Evolutionary conservation across 2,329 filamentous ascomycete genomes (phyloP).

Genomic region (Xylaria sp.): DNA sequence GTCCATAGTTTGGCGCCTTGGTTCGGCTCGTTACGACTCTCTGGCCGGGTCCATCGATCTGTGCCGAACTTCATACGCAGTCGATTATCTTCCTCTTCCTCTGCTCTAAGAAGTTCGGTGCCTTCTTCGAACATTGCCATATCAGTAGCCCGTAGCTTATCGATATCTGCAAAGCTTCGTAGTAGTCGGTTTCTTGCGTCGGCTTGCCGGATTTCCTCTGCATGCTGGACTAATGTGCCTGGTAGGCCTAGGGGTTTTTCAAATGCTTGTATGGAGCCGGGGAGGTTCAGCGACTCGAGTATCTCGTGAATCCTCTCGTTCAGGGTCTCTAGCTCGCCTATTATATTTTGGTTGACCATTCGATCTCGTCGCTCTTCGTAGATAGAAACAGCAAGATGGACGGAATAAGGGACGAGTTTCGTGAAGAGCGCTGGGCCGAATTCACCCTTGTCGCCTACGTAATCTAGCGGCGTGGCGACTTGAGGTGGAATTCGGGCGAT

Average conservation of each 20-base stretch:
- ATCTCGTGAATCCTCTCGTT: conserved; percentile 83
- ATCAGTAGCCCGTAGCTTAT: conserved; percentile 87
- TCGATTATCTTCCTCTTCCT: conserved; percentile 84
- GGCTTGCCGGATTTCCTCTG: conserved; percentile 92
- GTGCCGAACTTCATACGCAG: conserved; percentile 85
- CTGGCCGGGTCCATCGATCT: conserved; percentile 80
- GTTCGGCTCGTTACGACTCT: conserved; percentile 74
- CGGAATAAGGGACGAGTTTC: conserved; percentile 93
- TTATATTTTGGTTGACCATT: conserved; percentile 88
- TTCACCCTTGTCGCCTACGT: conserved; percentile 81
- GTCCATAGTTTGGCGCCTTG: conserved; percentile 75
- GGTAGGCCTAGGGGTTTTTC: conserved; percentile 95
- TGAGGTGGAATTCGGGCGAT: conserved; percentile 81
- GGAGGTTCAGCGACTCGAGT: conserved; percentile 84
- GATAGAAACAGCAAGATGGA: conserved; percentile 93
- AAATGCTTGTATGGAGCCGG: conserved; percentile 90
- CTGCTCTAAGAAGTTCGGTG: conserved; percentile 78
- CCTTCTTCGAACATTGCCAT: conserved; percentile 84
- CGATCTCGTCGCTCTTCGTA: conserved; percentile 92
- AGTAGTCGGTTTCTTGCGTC: conserved; percentile 83
- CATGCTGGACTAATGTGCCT: conserved; percentile 85
- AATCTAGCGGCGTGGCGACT: conserved; percentile 80
- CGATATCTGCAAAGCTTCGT: conserved; percentile 85
- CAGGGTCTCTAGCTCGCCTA: conserved; percentile 83
- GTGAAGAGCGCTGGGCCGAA: conserved; percentile 89